Percentiles rank a stretch among this genome's conserved stretches.
Evolutionary conservation across 192 early-diverging fungal species (phyloP).

Genomic region (Podila clonocystis): DNA sequence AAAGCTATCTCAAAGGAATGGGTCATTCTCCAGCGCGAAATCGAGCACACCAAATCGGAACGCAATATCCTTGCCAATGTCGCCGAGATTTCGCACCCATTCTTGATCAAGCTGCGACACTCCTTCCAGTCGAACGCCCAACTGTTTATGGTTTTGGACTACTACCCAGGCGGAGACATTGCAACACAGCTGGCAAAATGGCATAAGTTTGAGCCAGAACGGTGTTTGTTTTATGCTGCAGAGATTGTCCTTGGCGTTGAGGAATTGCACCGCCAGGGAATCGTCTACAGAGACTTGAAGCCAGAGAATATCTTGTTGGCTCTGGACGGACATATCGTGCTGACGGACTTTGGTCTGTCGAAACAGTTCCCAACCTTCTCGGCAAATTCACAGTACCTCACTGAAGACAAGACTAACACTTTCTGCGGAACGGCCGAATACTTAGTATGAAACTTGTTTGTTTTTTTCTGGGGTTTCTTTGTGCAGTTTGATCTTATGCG

Average conservation of each 20-base stretch:
- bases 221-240: constrained; percentile 84
- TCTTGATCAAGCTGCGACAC: constrained; percentile 87
- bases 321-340: constrained; percentile 82
- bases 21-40: constrained; percentile 80
- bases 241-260: constrained; percentile 90
- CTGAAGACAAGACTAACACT: constrained; percentile 60
- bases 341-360: constrained; percentile 95
- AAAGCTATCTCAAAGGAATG: constrained; percentile 67
- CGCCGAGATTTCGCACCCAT: constrained; percentile 86
- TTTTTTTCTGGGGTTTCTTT: neutral
- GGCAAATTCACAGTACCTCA: constrained; percentile 13
- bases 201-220: constrained; percentile 70
- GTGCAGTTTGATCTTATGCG: neutral
- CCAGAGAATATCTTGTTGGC: constrained; percentile 82
- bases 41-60: constrained; percentile 86
- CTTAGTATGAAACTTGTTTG: constrained; percentile 46
- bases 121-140: constrained; percentile 89
- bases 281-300: constrained; percentile 91
- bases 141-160: constrained; percentile 92
- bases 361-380: constrained; percentile 70
- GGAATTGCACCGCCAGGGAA: constrained; percentile 87
- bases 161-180: constrained; percentile 92
- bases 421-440: constrained; percentile 88
- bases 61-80: constrained; percentile 77
- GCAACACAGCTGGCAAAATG: constrained; percentile 81